Conservation (phyloP, 148 eudicot genomes). For the Camellia granthamiana region DNA sequence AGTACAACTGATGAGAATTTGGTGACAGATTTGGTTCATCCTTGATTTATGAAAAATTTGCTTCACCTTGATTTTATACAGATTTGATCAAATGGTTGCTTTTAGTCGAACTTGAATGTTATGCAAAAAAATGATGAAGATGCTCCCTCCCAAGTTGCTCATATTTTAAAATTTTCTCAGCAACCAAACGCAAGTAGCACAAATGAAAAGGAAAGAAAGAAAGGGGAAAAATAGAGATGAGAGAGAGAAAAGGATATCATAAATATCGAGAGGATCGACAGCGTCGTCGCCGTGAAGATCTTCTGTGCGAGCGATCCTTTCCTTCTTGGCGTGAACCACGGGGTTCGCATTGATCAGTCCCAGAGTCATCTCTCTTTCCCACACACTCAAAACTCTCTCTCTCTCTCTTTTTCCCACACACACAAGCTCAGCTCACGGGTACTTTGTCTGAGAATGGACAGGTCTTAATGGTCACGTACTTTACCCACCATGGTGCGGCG, state of each 20-base stretch:
- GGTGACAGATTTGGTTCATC: too few species aligned
- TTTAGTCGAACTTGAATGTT: too few species aligned
- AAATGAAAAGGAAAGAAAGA: not conserved
- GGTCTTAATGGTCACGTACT: not conserved
- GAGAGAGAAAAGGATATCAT: slow-evolving; percentile 65
- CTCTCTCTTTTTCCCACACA: not conserved
- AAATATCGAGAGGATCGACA: slow-evolving; percentile 91
- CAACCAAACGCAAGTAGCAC: not conserved
- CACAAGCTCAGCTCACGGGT: not conserved
- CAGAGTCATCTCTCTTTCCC: slow-evolving; percentile 55
- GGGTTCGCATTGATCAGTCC: slow-evolving; percentile 86
- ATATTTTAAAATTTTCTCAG: not conserved
- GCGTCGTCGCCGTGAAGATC: slow-evolving; percentile 37
- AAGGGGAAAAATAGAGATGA: not conserved
- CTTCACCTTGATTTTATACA: too few species aligned
- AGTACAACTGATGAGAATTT: too few species aligned
- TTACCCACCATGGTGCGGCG: not conserved
- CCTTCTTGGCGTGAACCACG: slow-evolving; percentile 81
- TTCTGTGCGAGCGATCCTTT: slow-evolving; percentile 55
- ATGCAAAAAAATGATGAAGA: too few species aligned
- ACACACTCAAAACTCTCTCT: slow-evolving; percentile 8
- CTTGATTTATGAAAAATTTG: too few species aligned
- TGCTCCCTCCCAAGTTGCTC: not conserved
- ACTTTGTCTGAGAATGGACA: not conserved
- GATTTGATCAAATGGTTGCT: too few species aligned